Base-by-base conservation (phyloP, 176 grass and related monocot genomes). In the Musa itinerans region DNA sequence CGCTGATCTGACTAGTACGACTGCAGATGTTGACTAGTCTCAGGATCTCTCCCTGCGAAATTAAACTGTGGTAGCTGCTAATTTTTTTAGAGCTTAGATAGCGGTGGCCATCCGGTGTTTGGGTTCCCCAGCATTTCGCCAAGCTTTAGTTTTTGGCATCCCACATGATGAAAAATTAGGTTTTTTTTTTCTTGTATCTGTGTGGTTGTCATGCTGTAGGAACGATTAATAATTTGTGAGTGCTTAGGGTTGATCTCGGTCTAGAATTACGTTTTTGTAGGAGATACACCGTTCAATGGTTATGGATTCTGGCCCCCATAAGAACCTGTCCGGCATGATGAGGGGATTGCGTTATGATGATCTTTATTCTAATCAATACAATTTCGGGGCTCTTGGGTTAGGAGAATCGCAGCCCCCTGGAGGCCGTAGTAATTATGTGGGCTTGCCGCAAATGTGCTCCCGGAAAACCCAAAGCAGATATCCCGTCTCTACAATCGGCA, bases 381-480 rank as follows among this genome's bases (percentile, higher is more conserved):
- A 27, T 43, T 34, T 79, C 63, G 20, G 16, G 34, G 65, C 50
- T 58, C 19, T 79, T 48, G 50, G 52, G 54, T 34, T 79, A 49
- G 27, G 53, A 43, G 65, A 70, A 17, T 79, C 77, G 2, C 65
- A 59, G 20, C 52, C 65, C 48, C 57, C 29, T 19, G 24, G 50
- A 14, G 53, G 53, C 57, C 66, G 70, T 19, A 11, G 19, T 50
- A 49, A 12, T 2, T 69, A 11, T 53, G 25, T 21, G 2, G 26
- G 75, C 53, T 50, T 82, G 29, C 69, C 79, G 17, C 76, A 88
- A 56, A 73, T 85, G 67, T 51, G 55, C 7, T 57, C 69, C 6
- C 66, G 66, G 12, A 75, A 74, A 1, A 55, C 2, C 7, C 78
- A 66, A 5, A 50, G 11, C 21, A 53, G 16, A 50, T 61, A 52